Conservation (phyloP, 2,329 filamentous ascomycete genomes). For the Cryphonectria nitschkei region DNA sequence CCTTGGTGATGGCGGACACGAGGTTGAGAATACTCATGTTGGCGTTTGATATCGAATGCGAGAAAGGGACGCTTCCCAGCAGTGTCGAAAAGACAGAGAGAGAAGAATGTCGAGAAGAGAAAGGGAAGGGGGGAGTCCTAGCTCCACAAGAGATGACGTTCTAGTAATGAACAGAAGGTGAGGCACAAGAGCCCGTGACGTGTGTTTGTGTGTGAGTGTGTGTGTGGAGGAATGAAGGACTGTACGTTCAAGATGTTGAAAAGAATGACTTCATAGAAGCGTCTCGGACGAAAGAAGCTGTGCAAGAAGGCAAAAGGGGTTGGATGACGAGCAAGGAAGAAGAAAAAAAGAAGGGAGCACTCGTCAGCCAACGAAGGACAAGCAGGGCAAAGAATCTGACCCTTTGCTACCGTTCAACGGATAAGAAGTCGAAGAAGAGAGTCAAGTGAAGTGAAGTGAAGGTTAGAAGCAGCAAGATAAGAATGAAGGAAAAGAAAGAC, state of each 20-base stretch:
- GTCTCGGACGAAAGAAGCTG: background rate
- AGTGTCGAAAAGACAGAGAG: background rate
- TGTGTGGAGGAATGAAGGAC: background rate
- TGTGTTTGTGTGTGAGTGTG: background rate
- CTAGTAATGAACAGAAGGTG: background rate
- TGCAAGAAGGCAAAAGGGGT: background rate
- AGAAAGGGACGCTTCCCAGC: slow-evolving; percentile 3
- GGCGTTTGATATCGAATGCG: background rate
- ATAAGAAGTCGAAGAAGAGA: background rate
- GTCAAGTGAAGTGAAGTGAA: background rate
- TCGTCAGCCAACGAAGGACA: slow-evolving; percentile 7
- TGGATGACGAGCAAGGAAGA: background rate
- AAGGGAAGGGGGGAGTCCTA: background rate
- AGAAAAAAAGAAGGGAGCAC: background rate
- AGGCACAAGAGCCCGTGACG: background rate
- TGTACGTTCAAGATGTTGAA: background rate
- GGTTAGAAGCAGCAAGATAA: background rate
- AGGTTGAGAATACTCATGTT: slow-evolving; percentile 4
- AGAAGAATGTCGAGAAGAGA: too few relatives aligned
- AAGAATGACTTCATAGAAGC: slow-evolving; percentile 15
- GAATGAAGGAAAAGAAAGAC: background rate
- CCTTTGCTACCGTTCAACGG: background rate
- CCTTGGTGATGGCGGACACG: slow-evolving; percentile 7
- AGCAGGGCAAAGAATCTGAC: background rate
- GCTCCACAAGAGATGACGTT: background rate